Base-by-base conservation (phyloP, 2,329 filamentous ascomycete genomes). In the Talaromyces rugulosus region DNA sequence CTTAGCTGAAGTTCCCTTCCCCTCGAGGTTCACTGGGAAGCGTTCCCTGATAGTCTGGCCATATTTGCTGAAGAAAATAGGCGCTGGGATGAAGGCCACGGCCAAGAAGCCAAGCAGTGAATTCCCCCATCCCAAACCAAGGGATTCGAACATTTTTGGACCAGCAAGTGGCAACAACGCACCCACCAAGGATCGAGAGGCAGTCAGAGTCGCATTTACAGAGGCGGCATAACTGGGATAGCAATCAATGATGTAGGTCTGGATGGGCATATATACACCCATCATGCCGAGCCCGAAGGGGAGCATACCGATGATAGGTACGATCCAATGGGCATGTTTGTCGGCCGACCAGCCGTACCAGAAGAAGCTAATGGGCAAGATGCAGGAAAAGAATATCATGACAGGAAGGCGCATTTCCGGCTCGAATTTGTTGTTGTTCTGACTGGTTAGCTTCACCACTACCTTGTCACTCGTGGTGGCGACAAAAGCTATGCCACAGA, bases 81-180 rank as follows among this genome's bases (percentile, higher is more conserved):
- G 67, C 42, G 72, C 64, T 0, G 72, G 72, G 9, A 67, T 82
- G 42, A 87, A 70, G 0, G 67, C 81, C 7, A 86, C 66, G 1
- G 78, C 80, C 12, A 85, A 67, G 59, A 85, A 80, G 70, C 82
- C 81, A 73, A 88, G 61, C 74, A 85, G 68, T 74, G 74, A 75
- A 60, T 79, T 81, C 0, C 80, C 79, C 79, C 79, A 80, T 9
- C 78, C 79, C 51, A 78, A 73, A 0, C 78, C 77, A 4, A 81
- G 67, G 0, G 68, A 64, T 2, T 66, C 34, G 64, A 79, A 81
- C 78, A 83, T 64, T 70, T 77, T 74, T 1, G 80, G 73, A 1
- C 85, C 86, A 30, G 84, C 85, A 1, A 88, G 72, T 0, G 86
- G 86, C 1, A 88, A 79, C 0, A 83, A 77, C 12, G 85, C 85